A percentile compares a stretch with the other conserved stretches of the same genome.
phyloP scores from a whole-genome alignment of 75 land plant species.

The Selaginella moellendorffii region DNA sequence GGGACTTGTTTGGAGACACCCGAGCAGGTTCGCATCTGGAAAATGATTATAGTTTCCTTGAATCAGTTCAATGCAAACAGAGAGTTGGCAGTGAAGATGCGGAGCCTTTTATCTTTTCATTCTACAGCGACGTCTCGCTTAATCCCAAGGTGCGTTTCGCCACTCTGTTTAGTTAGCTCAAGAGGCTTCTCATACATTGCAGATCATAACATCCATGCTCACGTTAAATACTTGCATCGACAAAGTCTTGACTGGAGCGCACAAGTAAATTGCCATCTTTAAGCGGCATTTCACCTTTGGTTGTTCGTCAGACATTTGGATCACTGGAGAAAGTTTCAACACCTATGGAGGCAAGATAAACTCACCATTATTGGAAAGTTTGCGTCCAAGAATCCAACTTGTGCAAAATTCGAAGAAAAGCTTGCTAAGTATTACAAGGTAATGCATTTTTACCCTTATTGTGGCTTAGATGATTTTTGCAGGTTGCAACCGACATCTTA shows the following conservation, averaged over 20 bases:
- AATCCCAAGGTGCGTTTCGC: slow-evolving; percentile 26
- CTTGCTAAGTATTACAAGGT: slow-evolving; percentile 24
- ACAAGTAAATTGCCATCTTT: slow-evolving; percentile 11
- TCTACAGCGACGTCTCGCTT: slow-evolving; percentile 18
- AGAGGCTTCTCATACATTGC: neutral
- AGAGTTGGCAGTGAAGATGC: slow-evolving; percentile 17
- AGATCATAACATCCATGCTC: slow-evolving; percentile 25
- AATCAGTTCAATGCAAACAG: slow-evolving; percentile 3
- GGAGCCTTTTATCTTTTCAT: slow-evolving; percentile 18
- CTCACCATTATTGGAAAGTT: slow-evolving; percentile 16
- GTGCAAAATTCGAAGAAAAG: slow-evolving; percentile 20
- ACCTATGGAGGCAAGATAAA: slow-evolving; percentile 29
- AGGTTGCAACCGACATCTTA: slow-evolving; percentile 23
- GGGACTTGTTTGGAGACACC: slow-evolving; percentile 30
- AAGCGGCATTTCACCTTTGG: slow-evolving; percentile 1
- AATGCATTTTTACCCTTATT: too few species aligned
- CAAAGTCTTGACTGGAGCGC: slow-evolving; percentile 17
- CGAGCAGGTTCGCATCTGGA: slow-evolving; percentile 15
- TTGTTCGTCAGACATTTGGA: slow-evolving; percentile 17
- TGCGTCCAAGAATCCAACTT: slow-evolving; percentile 15
- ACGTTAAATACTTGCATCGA: slow-evolving; percentile 15
- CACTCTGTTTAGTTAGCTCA: neutral
- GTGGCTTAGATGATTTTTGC: too few species aligned
- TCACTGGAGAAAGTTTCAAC: slow-evolving; percentile 27
- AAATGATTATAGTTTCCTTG: neutral